Percentiles rank a stretch among this genome's conserved stretches.
Evolutionary conservation across 345 rosid species (phyloP).

Genomic region (Populus ilicifolia): DNA sequence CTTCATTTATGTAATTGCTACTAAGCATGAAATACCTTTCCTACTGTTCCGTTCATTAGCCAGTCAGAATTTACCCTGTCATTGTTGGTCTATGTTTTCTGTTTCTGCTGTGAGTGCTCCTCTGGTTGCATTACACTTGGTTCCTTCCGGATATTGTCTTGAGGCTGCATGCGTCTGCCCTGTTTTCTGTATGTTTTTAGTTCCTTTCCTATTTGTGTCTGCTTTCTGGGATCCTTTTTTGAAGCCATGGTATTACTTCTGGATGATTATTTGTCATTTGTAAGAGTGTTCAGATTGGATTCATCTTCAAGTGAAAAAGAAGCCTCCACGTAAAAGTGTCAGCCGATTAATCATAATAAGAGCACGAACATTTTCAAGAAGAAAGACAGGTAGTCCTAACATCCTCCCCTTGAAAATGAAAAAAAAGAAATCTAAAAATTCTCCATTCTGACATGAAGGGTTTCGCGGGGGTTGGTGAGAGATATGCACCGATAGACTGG

Average conservation of each 20-base stretch:
- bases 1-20: background rate
- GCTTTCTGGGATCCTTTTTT: background rate
- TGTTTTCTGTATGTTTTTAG: background rate
- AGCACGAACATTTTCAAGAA: no score
- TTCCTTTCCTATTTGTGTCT: background rate
- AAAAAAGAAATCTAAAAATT: background rate
- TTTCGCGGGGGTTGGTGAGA: background rate
- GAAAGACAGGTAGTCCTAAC: no score
- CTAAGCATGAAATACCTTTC: no score
- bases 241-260: background rate
- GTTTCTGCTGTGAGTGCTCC: background rate
- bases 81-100: background rate
- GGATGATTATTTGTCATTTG: background rate
- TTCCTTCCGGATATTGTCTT: background rate
- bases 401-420: background rate
- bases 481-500: no score
- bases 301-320: no score
- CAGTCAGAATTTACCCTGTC: background rate
- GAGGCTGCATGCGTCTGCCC: background rate
- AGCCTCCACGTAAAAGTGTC: no score
- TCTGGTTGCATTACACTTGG: background rate
- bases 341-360: no score
- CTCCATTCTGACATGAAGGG: background rate
- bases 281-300: background rate
- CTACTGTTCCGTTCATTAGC: background rate